Percentiles rank a stretch among this genome's conserved stretches.
Evolutionary conservation across 371 early-diverging fungal species (phyloP).

Genomic region (Syncephalastrum sp.): DNA sequence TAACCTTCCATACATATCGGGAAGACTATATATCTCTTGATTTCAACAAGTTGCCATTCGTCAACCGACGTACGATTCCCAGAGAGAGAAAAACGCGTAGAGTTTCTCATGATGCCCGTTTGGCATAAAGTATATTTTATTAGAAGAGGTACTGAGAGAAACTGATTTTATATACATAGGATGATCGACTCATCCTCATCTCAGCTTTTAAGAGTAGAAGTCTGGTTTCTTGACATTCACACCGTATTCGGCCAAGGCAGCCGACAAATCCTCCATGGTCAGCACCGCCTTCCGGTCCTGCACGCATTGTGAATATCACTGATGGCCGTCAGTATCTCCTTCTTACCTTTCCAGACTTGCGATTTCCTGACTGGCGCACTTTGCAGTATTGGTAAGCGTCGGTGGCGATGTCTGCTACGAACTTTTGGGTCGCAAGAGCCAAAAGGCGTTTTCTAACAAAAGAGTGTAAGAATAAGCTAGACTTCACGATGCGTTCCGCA

Average conservation of each 20-base stretch:
- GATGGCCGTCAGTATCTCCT: not conserved
- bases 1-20: too few species aligned
- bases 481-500: not conserved
- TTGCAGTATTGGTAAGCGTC: conserved; percentile 94
- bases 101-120: too few species aligned
- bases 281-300: conserved; percentile 82
- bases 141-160: too few species aligned
- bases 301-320: not conserved
- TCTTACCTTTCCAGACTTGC: conserved; percentile 38
- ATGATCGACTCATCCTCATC: not conserved
- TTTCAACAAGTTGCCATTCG: too few species aligned
- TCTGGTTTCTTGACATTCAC: conserved; percentile 94
- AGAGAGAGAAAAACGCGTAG: too few species aligned
- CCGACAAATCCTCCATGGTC: conserved; percentile 91
- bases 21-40: too few species aligned
- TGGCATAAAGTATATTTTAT: too few species aligned
- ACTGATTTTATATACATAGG: conserved; percentile 3
- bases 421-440: conserved; percentile 93
- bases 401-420: conserved; percentile 90
- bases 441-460: conserved; percentile 76
- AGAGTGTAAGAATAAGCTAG: not conserved
- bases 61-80: too few species aligned
- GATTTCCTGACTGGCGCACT: conserved; percentile 73
- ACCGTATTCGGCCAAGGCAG: conserved; percentile 91
- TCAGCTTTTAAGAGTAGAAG: conserved; percentile 58